Evolutionary conservation across 2,329 filamentous ascomycete species (phyloP), one percentile per base, ranked within the genome.

Genomic region (Ceratocystis variospora): DNA sequence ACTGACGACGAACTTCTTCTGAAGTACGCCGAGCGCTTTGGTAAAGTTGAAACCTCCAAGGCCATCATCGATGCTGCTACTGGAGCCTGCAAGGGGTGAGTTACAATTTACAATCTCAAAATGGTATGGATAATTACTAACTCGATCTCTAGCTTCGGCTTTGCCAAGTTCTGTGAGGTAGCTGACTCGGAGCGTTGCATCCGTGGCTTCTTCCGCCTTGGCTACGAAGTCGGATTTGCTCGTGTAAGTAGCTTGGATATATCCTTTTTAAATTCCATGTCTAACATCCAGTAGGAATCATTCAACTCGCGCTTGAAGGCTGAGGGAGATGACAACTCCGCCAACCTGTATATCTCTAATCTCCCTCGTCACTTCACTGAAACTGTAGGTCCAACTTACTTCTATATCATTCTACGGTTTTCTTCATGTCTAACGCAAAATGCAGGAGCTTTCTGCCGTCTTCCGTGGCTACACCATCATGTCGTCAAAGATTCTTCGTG

Each of bases 271-370:
- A 57, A 44, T 59, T 6, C 19, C 19, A 46, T 65, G 44, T 66
- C 71, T 76, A 63, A 76, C 69, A 71, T 69, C 68, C 37, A 10
- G 12, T 67, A 95, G 88, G 94, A 97, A 79, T 97, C 93, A 22
- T 96, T 97, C 79, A 99, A 99, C 76, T 92, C 92, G 71, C 91
- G 95, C 71, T 88, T 99, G 72, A 97, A 99, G 81, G 93, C 94
- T 59, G 89, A 97, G 73, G 88, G 92, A 66, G 93, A 99, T 73
- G 89, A 88, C 64, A 73, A 77, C 53, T 97, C 95, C 61, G 97
- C 94, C 70, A 99, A 99, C 74, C 83, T 99, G 69, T 99, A 99
- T 76, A 92, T 97, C 69, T 99, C 95, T 33, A 99, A 97, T 76
- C 83, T 99, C 57, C 94, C 94, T 45, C 92, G 93, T 77, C 85